Base-by-base conservation (phyloP, 1,139 yeast species). In the Pneumocystis canis region DNA sequence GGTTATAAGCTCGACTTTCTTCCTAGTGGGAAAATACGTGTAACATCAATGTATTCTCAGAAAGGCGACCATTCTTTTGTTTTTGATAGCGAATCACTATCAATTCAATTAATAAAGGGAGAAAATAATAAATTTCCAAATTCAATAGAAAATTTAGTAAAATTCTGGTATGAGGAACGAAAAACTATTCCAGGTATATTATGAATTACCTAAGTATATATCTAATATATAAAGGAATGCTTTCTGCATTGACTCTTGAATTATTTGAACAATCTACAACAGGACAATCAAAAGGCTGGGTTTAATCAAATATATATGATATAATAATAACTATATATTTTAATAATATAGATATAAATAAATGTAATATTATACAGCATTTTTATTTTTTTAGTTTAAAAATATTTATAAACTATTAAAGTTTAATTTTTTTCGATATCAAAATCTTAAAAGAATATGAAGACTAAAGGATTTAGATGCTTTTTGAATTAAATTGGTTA, bases 1-100 rank as follows among this genome's bases (percentile, higher is more conserved):
- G 96, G 96, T 0, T 89, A 82, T 73, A 80, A 81, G 41, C 76
- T 89, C 33, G 95, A 87, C 70, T 85, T 88, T 66, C 73, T 84
- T 62, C 84, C 84, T 6, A 81, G 85, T 54, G 79, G 82, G 33
- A 85, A 85, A 69, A 81, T 89, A 58, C 84, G 85, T 67, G 77
- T 87, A 62, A 81, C 81, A 3, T 83, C 92, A 1, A 81, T 82
- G 67, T 84, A 77, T 67, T 73, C 78, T 57, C 61, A 69, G 16
- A 62, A 69, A 3, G 72, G 70, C 7, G 71, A 72, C 25, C 74
- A 75, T 41, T 68, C 73, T n/a, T 71, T 77, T 47, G 70, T 73
- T 9, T 75, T 78, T 64, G 76, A 74, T 58, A 73, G 74, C 18
- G 71, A 72, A 37, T 70, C 67, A 60, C 70, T 69, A 53, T 66